Percentiles rank a stretch among this genome's conserved stretches.
These are phyloP conservation scores for Prunus padus DNA, from an alignment of 306 rosid species.

Conservation along the genomic window DNA sequence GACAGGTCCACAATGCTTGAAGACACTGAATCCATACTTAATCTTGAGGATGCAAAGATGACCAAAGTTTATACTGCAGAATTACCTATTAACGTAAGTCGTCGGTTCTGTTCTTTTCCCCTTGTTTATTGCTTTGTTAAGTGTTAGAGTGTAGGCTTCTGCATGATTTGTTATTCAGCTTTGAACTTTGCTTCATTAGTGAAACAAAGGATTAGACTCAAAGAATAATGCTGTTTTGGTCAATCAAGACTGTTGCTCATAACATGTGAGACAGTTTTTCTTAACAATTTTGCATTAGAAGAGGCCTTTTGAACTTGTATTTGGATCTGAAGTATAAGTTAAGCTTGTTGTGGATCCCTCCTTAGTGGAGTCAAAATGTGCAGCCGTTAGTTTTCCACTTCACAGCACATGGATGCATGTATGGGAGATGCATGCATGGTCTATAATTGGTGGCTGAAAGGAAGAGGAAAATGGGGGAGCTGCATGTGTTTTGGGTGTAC, in stretches of 20 bases:
- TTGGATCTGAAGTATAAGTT: too few species aligned
- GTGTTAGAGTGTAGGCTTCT: not conserved
- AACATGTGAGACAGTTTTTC: not conserved
- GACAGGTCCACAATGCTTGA: slow-evolving; percentile 46
- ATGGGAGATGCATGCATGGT: too few species aligned
- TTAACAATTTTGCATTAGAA: not conserved
- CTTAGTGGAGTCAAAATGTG: too few species aligned
- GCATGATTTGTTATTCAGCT: slow-evolving; percentile 4
- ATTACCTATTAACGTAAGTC: slow-evolving; percentile 55
- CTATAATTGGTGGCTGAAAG: too few species aligned
- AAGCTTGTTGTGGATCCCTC: too few species aligned
- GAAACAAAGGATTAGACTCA: not conserved
- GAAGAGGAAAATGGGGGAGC: too few species aligned
- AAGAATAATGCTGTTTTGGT: not conserved
- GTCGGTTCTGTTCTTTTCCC: not conserved
- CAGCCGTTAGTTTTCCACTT: too few species aligned
- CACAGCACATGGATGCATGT: too few species aligned
- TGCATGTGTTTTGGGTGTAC: too few species aligned
- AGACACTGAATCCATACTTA: slow-evolving; percentile 40
- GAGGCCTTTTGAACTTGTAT: not conserved
- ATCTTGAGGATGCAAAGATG: slow-evolving; percentile 54
- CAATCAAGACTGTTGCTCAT: not conserved
- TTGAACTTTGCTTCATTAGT: not conserved
- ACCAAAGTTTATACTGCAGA: slow-evolving; percentile 57
- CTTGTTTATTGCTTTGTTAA: not conserved